Conservation (phyloP, 345 rosid species). For the Populus simonii region DNA sequence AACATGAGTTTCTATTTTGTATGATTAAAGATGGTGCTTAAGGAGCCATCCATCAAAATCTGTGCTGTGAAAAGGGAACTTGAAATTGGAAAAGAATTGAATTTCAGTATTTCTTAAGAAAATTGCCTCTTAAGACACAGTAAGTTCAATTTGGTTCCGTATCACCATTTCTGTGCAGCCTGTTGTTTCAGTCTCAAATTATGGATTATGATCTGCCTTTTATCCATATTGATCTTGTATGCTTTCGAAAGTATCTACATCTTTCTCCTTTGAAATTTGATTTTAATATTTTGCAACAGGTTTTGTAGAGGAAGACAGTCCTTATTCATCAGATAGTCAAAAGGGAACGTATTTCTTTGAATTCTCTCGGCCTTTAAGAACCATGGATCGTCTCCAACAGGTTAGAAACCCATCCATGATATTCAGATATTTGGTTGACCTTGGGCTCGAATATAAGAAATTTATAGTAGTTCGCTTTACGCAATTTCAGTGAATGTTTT, state of each 20-base stretch:
- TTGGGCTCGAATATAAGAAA: background rate
- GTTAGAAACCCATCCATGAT: conserved; percentile 38
- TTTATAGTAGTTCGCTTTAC: background rate
- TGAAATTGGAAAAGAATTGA: background rate
- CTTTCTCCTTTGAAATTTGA: background rate
- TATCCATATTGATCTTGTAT: background rate
- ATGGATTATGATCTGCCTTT: background rate
- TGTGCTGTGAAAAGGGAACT: background rate
- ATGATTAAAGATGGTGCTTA: background rate
- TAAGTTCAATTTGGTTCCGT: conserved; percentile 7
- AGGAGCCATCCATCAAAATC: background rate
- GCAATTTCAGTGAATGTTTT: background rate
- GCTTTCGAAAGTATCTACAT: background rate
- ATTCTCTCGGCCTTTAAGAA: conserved; percentile 87
- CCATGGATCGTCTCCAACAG: conserved; percentile 90
- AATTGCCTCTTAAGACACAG: background rate
- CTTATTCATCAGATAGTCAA: conserved; percentile 60
- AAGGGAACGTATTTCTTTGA: conserved; percentile 85
- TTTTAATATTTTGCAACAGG: conserved; percentile 35
- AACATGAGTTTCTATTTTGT: background rate
- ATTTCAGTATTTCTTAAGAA: background rate
- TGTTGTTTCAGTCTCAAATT: background rate
- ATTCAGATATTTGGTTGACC: conserved; percentile 8
- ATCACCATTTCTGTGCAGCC: background rate
- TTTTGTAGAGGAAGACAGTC: conserved; percentile 84